These are phyloP conservation scores for Aphanomyces cochlioides DNA, from an alignment of 352 stramenopile species.

Conservation along the genomic window DNA sequence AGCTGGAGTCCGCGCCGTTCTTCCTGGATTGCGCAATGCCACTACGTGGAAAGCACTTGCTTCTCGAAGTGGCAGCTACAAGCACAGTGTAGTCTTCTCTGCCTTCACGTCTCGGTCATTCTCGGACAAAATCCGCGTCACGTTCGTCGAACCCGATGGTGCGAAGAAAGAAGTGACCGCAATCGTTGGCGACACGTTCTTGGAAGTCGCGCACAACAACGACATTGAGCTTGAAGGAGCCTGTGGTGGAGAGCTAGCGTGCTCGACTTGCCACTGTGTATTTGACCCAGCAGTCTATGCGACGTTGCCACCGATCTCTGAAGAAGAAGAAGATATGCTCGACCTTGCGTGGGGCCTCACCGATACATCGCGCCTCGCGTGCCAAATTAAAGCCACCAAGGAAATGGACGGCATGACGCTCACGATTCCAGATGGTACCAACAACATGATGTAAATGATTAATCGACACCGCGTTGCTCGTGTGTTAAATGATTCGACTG, in stretches of 20 bases:
- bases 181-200: slow-evolving; percentile 64
- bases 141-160: slow-evolving; percentile 80
- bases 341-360: slow-evolving; percentile 92
- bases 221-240: slow-evolving; percentile 91
- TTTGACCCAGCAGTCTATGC: slow-evolving; percentile 89
- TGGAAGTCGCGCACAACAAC: slow-evolving; percentile 91
- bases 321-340: slow-evolving; percentile 96
- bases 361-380: slow-evolving; percentile 89
- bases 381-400: slow-evolving; percentile 88
- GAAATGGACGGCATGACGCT: slow-evolving; percentile 83
- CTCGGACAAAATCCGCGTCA: slow-evolving; percentile 59
- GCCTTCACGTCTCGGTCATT: neutral
- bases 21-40: neutral
- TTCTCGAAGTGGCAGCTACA: too few species aligned
- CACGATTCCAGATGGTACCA: slow-evolving; percentile 81
- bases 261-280: slow-evolving; percentile 92
- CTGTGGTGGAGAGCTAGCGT: slow-evolving; percentile 90
- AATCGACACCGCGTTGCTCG: neutral
- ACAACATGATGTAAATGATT: slow-evolving; percentile 80
- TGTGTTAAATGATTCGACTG: too few species aligned
- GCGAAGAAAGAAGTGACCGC: slow-evolving; percentile 65
- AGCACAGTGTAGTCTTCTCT: too few species aligned
- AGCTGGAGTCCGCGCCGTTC: neutral
- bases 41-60: too few species aligned
- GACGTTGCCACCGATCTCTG: slow-evolving; percentile 77